Percentiles rank a stretch among this genome's conserved stretches.
These are phyloP conservation scores for Theileria orientalis DNA, from an alignment of 169 alveolate species.

Conservation along the genomic window DNA sequence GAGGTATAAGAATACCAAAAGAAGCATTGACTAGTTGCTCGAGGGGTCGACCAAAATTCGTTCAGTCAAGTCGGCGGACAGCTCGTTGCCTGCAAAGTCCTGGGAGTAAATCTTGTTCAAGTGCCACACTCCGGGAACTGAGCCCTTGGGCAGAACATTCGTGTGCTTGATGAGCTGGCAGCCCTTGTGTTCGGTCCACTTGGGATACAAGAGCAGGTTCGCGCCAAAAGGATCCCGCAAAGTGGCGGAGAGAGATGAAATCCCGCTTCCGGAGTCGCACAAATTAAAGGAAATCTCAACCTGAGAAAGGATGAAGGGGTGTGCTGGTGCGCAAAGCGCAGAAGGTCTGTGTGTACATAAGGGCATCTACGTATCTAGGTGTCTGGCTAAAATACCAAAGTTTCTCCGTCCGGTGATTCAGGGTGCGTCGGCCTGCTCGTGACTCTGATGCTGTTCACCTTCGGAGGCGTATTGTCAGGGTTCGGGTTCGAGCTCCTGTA, in stretches of 20 bases:
- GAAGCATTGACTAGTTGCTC: not conserved
- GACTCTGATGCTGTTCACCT: constrained; percentile 52
- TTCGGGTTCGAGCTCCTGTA: constrained; percentile 1
- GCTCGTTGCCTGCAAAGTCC: constrained; percentile 62
- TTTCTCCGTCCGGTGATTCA: constrained; percentile 72
- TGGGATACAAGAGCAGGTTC: constrained; percentile 30
- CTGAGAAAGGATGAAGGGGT: constrained; percentile 17
- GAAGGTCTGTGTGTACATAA: constrained; percentile 6
- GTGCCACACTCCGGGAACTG: constrained; percentile 78
- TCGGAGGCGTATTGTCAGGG: constrained; percentile 68
- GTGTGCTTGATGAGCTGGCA: constrained; percentile 39
- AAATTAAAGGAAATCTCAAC: constrained; percentile 39
- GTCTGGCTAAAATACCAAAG: constrained; percentile 46
- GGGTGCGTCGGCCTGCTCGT: constrained; percentile 66
- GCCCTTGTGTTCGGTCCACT: constrained; percentile 18
- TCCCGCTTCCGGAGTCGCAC: constrained; percentile 73
- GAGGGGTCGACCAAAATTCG: constrained; percentile 28
- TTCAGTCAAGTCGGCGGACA: constrained; percentile 34
- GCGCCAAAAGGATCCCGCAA: constrained; percentile 65
- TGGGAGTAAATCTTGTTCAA: constrained; percentile 27
- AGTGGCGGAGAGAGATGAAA: constrained; percentile 16
- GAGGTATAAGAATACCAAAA: not conserved
- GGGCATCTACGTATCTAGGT: no score
- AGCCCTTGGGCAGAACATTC: constrained; percentile 70
- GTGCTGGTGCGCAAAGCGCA: constrained; percentile 10